A percentile compares a stretch with the other conserved stretches of the same genome.
phyloP scores from a whole-genome alignment of 352 stramenopile species.

The Phytophthora pseudosyringae region DNA sequence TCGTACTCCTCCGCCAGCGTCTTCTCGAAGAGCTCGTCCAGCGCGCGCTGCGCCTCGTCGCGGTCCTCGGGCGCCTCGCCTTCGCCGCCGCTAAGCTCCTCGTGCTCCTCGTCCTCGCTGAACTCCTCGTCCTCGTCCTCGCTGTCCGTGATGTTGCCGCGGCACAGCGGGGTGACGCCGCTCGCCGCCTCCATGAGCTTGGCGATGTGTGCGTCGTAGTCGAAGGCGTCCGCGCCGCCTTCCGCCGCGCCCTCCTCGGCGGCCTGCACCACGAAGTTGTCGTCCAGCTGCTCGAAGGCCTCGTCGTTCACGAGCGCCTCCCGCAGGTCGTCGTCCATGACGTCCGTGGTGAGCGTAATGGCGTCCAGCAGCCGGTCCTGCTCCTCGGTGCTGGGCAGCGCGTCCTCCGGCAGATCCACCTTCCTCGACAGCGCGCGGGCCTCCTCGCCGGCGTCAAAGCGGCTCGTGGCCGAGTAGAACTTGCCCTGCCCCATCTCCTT shows the following conservation, averaged over 20 bases:
- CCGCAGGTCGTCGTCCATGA: slow-evolving; percentile 88
- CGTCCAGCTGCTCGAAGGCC: slow-evolving; percentile 90
- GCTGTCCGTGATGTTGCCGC: slow-evolving; percentile 73
- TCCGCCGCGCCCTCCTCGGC: slow-evolving; percentile 53
- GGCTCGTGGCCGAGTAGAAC: slow-evolving; percentile 79
- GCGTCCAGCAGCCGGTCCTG: slow-evolving; percentile 83
- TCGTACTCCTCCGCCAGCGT: slow-evolving; percentile 86
- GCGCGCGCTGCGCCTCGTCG: slow-evolving; percentile 81
- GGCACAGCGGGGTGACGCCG: slow-evolving; percentile 64
- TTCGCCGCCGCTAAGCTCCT: slow-evolving; percentile 43
- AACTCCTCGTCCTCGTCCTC: slow-evolving; percentile 89
- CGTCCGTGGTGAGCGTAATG: slow-evolving; percentile 84
- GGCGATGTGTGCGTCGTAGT: slow-evolving; percentile 94
- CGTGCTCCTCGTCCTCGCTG: slow-evolving; percentile 82
- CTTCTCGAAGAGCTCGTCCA: slow-evolving; percentile 91
- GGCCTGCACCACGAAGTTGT: slow-evolving; percentile 92
- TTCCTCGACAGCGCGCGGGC: slow-evolving; percentile 60
- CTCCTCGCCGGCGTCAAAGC: slow-evolving; percentile 60
- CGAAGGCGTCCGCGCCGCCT: slow-evolving; percentile 69
- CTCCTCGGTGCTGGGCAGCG: slow-evolving; percentile 71
- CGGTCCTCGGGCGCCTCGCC: slow-evolving; percentile 48
- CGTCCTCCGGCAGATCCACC: slow-evolving; percentile 71
- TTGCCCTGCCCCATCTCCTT: slow-evolving; percentile 90
- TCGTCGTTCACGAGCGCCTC: slow-evolving; percentile 86
- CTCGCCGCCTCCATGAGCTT: slow-evolving; percentile 91